Evolutionary conservation across 2,329 filamentous ascomycete species (phyloP).

Genomic region (Verticillium tricorpus): DNA sequence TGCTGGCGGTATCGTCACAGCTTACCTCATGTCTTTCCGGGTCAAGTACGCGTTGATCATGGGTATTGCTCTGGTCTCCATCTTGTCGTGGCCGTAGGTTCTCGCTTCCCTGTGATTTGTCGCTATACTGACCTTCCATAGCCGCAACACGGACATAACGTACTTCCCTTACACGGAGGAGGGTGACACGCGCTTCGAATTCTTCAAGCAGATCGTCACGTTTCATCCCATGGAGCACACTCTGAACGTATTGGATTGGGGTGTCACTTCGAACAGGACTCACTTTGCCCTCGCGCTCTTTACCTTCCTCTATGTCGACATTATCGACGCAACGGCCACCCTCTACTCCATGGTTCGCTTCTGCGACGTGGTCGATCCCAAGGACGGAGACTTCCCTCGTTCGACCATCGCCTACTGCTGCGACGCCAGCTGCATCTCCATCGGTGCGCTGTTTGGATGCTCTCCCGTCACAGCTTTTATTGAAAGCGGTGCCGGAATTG

Average conservation of each 20-base stretch:
- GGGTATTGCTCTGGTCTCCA: conserved; percentile 66
- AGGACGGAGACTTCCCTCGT: conserved; percentile 77
- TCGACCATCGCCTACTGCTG: conserved; percentile 75
- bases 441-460: conserved; percentile 64
- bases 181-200: conserved; percentile 63
- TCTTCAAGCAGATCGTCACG: conserved; percentile 67
- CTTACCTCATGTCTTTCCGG: conserved; percentile 74
- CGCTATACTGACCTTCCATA: conserved; percentile 20
- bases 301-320: conserved; percentile 76
- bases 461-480: conserved; percentile 73
- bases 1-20: conserved; percentile 72
- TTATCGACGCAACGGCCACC: conserved; percentile 73
- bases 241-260: conserved; percentile 63
- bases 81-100: conserved; percentile 69
- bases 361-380: conserved; percentile 58
- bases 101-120: background rate
- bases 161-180: conserved; percentile 65
- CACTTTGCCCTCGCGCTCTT: conserved; percentile 69
- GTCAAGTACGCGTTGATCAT: conserved; percentile 72
- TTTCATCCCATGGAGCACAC: conserved; percentile 66
- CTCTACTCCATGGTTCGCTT: conserved; percentile 80
- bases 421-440: conserved; percentile 67
- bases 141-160: conserved; percentile 62
- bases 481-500: conserved; percentile 71
- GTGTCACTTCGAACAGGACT: conserved; percentile 47